Base-by-base conservation (phyloP, 2,329 filamentous ascomycete species). In the Clarireedia monteithiana region DNA sequence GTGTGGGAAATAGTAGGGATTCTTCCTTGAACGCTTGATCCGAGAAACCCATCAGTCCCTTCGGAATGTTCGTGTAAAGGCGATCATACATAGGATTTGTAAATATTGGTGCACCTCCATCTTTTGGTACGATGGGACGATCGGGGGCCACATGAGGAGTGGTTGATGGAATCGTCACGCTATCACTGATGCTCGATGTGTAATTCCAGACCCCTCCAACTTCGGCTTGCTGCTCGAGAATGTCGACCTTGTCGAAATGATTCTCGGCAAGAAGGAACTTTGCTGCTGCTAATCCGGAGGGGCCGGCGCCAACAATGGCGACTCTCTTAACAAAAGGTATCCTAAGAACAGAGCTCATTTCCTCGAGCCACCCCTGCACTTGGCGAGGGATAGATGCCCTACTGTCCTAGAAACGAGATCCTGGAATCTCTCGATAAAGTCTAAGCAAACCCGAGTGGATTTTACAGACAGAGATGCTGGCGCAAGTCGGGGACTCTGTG, bases 201-300 rank as follows among this genome's bases (percentile, higher is more conserved):
- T 95, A 91, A 66, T 90, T 86, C 92, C 92, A 97, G 9, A 94
- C 82, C 2, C 94, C 92, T 56, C 91, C 92, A 6, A 87, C 80
- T 48, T 82, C 78, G 46, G 78, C 74, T 62, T 90, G 84, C 71
- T 96, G 89, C 71, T 97, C 94, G 66, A 88, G 95, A 40, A 96
- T 71, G 58, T 84, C 81, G 58, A 97, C 84, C 30, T 75, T 79
- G 12, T 83, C 73, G 66, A 94, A 94, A 1, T 68, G 75, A 66
- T 77, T 86, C 64, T 88, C 90, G 0, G 86, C 89, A 10, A 81
- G 69, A 17, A 96, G 77, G 66, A 91, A 91, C 77, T 90, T 94
- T 53, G 89, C 89, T 24, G 86, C 83, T 26, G 86, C 82, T 4
- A 96, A 75, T 4, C 92, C 91, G 60, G 81, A 82, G 0, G 91